phyloP scores from a whole-genome alignment of 345 rosid genomes.

The Salix brachista region DNA sequence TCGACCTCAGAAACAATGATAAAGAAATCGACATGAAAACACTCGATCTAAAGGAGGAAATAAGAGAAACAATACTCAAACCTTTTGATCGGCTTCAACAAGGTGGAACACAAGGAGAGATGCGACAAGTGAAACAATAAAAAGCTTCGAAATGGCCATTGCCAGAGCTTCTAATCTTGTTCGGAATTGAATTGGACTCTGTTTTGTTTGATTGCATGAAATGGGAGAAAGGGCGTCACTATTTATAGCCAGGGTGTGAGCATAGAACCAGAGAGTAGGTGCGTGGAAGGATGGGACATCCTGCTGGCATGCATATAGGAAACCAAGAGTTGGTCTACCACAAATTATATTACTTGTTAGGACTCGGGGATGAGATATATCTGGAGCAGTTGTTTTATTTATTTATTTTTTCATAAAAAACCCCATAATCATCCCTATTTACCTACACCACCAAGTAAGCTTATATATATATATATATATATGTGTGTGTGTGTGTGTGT shows the following conservation, averaged over 20 bases:
- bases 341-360: background rate
- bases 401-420: background rate
- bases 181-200: background rate
- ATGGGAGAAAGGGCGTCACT: background rate
- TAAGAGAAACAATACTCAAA: background rate
- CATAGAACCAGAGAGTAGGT: background rate
- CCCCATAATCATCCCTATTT: background rate
- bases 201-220: background rate
- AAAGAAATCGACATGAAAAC: background rate
- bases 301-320: background rate
- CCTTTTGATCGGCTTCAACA: background rate
- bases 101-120: background rate
- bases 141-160: constrained; percentile 41
- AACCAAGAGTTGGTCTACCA: background rate
- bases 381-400: background rate
- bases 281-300: background rate
- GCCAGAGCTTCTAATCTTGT: background rate
- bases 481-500: background rate
- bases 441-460: background rate
- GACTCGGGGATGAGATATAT: background rate
- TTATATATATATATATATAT: no score
- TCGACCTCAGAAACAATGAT: background rate
- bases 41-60: background rate
- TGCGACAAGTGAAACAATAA: background rate
- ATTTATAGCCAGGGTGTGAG: constrained; percentile 17